Evolutionary conservation across 306 rosid species (phyloP), one percentile per base, ranked within the genome.

Genomic region (Casuarina glauca): DNA sequence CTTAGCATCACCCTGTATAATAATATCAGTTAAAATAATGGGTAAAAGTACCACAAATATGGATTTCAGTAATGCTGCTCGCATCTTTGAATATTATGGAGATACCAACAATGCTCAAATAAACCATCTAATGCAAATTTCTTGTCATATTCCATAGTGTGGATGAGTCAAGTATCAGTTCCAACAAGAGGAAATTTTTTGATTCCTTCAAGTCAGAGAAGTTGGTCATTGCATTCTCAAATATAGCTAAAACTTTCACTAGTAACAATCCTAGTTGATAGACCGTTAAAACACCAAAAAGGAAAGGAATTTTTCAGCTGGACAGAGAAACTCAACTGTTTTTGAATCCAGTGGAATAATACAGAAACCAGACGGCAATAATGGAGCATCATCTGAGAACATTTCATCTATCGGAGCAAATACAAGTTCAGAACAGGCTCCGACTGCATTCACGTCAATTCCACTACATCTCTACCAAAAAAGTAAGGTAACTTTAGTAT

Each of bases 331-430:
- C 98, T 88, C 86, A 89, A 95, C 99, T 93, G 98, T 71, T 96
- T 90, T 88, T 57, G 99, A 83, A 76, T 93, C 99, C 84, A 96
- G 81, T 0, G 98, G 96, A 46, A 96, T 90, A 78, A 96, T 90
- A 66, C 98, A 97, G 79, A 96, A 96, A 74, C 99, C 99, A 60
- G 99, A 96, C 17, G 99, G 99, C 50, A 96, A 82, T 81, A 96
- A 78, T 4, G 92, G 93, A 66, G 97, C 93, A 86, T 91, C 94
- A 43, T 93, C 97, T 0, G 96, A 97, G 72, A 93, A 93, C 96
- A 90, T 90, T 66, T 90, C 97, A 76, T 93, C 97, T 63, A 93
- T 93, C 9, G 98, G 91, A 74, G 98, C 97, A 81, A 93, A 93
- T 72, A 91, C 81, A 71, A 93, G 98, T 83, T 93, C 97, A 17